Base-by-base conservation (phyloP, 371 early-diverging fungal genomes). In the Neoconidiobolus thromboides region DNA sequence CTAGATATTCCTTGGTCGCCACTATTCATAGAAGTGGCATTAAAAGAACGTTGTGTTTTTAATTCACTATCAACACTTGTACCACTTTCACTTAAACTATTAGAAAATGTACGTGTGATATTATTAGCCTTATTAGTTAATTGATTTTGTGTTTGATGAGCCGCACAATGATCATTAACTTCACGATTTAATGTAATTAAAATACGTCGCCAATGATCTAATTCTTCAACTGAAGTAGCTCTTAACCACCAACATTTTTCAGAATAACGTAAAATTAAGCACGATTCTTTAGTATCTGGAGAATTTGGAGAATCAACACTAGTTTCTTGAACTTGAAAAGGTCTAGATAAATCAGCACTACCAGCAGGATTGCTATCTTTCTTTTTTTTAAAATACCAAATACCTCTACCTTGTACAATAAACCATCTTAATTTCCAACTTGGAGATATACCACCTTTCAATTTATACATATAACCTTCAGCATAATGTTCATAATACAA, bases 281-380 rank as follows among this genome's bases (percentile, higher is more conserved):
- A 44, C 4, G 57, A 26, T 36, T 57, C 57, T 3, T 46, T 43
- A 5, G 44, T 44, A 14, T 42, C 9, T 6, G 55, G 6, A 10
- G 12, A 6, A 6, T 41, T 41, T 3, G 43, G 12, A 14, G 14
- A 36, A 4, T 40, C 55, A 5, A 44, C 57, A 3, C 44, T 43
- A 26, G 57, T 57, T 44, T 57, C 57, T 57, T 57, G 57, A 6
- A 57, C 57, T 10, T 43, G 43, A 26, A 57, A 57, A 26, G 57
- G 57, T 2, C 26, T 9, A 14, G 44, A 41, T 10, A 57, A 38
- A 46, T 57, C 47, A 10, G 57, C 57, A 46, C 43, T n/a, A 14
- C 43, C 47, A 10, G 47, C 12, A 2, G 57, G 15, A 43, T 6
- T 46, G 6, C 44, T 10, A 36, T 57, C 57, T n/a, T 10, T 9